Evolutionary conservation across 768 basidiomycete genomes (phyloP).

Genomic region (Tubosaeta sp.): DNA sequence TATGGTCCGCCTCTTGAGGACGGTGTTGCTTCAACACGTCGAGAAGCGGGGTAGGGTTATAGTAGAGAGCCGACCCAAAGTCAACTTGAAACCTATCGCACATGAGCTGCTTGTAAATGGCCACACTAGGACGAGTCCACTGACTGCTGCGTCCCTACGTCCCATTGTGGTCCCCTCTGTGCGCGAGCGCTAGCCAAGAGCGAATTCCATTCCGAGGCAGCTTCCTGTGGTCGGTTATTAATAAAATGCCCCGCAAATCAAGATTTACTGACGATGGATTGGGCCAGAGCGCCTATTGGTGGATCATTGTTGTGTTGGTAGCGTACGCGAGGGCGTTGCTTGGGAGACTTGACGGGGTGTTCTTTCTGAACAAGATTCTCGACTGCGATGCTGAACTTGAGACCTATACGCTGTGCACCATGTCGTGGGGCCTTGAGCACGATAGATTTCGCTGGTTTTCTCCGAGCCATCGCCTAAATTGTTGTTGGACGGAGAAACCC

Average conservation of each 20-base stretch:
- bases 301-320: constrained; percentile 60
- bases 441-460: constrained; percentile 51
- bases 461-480: constrained; percentile 25
- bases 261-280: constrained; percentile 56
- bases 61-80: constrained; percentile 66
- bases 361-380: constrained; percentile 49
- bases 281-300: constrained; percentile 40
- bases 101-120: neutral
- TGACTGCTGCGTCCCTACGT: constrained; percentile 81
- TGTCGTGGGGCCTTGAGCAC: constrained; percentile 70
- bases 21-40: constrained; percentile 43
- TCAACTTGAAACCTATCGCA: constrained; percentile 68
- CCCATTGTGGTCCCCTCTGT: constrained; percentile 83
- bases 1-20: constrained; percentile 27
- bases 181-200: constrained; percentile 73
- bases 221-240: constrained; percentile 41
- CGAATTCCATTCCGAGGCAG: constrained; percentile 85
- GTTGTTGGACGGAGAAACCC: neutral
- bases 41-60: constrained; percentile 59
- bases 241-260: neutral
- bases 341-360: constrained; percentile 48
- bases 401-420: constrained; percentile 67
- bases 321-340: constrained; percentile 23
- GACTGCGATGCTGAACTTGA: constrained; percentile 58
- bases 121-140: constrained; percentile 23